These are phyloP conservation scores for Penicillium dipodomyicola DNA, from an alignment of 495 filamentous ascomycete species.

Conservation along the genomic window DNA sequence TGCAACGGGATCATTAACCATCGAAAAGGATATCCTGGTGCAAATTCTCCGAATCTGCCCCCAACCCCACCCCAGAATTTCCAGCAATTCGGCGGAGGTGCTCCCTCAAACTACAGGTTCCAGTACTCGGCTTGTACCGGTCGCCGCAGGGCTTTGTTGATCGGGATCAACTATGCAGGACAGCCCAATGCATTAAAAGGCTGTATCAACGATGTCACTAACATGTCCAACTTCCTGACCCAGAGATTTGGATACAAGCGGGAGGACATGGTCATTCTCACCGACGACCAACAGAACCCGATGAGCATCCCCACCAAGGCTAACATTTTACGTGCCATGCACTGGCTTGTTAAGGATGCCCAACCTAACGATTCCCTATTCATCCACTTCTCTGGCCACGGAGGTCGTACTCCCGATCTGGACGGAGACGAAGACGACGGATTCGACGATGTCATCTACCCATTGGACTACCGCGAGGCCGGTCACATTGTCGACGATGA, in stretches of 20 bases:
- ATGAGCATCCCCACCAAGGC: slow-evolving; percentile 93
- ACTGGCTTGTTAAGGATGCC: slow-evolving; percentile 97
- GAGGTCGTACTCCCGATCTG: slow-evolving; percentile 89
- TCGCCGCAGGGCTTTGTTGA: slow-evolving; percentile 83
- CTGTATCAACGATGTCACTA: slow-evolving; percentile 97
- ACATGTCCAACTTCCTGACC: slow-evolving; percentile 89
- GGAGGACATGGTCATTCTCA: slow-evolving; percentile 98
- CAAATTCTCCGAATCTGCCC: slow-evolving; percentile 26
- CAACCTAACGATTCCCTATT: slow-evolving; percentile 92
- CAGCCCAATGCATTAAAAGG: slow-evolving; percentile 85
- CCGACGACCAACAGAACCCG: slow-evolving; percentile 91
- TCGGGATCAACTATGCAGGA: slow-evolving; percentile 96
- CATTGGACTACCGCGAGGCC: slow-evolving; percentile 81
- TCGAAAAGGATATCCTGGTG: slow-evolving; percentile 11
- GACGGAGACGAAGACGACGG: slow-evolving; percentile 97
- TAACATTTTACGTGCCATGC: slow-evolving; percentile 95
- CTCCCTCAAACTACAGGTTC: slow-evolving; percentile 75
- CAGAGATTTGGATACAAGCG: slow-evolving; percentile 83
- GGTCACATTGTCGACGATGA: slow-evolving; percentile 98
- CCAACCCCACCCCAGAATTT: slow-evolving; percentile 40
- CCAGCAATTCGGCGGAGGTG: slow-evolving; percentile 70
- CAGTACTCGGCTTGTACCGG: slow-evolving; percentile 92
- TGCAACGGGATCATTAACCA: not conserved
- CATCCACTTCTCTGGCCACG: slow-evolving; percentile 96
- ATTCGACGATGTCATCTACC: slow-evolving; percentile 97